Conservation (phyloP, 352 stramenopile species). For the Phytophthora megakarya region DNA sequence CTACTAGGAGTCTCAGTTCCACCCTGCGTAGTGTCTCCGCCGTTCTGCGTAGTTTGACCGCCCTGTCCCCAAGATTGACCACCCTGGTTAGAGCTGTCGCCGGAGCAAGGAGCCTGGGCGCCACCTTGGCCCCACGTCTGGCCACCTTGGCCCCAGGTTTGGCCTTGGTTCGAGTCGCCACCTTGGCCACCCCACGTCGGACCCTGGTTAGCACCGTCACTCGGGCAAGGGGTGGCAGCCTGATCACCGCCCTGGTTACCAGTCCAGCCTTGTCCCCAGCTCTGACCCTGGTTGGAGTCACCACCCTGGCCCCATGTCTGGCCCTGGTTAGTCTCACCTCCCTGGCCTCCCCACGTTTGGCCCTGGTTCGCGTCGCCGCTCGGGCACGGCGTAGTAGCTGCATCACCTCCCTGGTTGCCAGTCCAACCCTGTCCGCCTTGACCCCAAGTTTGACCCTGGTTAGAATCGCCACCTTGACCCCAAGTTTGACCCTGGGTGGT, state of each 20-base stretch:
- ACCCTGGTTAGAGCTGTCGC: conserved; percentile 12
- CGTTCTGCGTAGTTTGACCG: neutral
- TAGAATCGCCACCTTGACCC: neutral
- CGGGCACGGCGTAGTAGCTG: too few species aligned
- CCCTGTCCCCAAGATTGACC: conserved; percentile 3
- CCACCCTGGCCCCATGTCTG: neutral
- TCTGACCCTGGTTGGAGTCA: too few species aligned
- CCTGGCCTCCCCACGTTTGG: conserved; percentile 1
- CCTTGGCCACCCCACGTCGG: neutral
- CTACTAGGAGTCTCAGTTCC: neutral
- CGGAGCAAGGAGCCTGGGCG: neutral
- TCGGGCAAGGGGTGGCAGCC: neutral
- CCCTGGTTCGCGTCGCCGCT: conserved; percentile 3
- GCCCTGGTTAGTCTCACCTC: conserved; percentile 5
- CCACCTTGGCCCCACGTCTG: neutral
- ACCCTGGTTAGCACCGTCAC: conserved; percentile 5
- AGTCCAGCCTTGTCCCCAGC: neutral
- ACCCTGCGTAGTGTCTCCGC: neutral
- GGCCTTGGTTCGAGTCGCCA: conserved; percentile 3
- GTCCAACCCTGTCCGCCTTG: conserved; percentile 2
- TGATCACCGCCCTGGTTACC: neutral
- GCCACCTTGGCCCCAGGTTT: neutral
- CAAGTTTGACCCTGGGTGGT: too few species aligned
- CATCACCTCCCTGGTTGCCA: neutral
- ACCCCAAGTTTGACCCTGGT: neutral